Conservation (phyloP, 129 eudicot species). For the Flaveria linearis region DNA sequence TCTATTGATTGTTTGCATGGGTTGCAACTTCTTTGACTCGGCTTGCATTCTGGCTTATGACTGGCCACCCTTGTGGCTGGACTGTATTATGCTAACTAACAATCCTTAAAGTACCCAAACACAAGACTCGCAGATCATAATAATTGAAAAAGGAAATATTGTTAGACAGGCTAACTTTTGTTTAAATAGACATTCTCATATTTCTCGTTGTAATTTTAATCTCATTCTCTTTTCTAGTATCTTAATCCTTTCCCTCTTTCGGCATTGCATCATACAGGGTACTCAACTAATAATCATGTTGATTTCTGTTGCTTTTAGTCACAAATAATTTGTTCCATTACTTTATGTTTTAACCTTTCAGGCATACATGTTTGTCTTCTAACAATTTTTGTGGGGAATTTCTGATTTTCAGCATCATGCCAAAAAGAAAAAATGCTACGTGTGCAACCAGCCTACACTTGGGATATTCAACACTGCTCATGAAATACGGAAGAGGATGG, state of each 20-base stretch:
- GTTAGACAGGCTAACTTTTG: background rate
- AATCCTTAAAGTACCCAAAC: background rate
- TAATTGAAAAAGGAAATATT: background rate
- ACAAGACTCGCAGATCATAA: background rate
- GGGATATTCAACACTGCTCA: conserved; percentile 90
- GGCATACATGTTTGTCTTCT: background rate
- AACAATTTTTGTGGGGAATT: conserved; percentile 16
- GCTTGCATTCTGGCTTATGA: background rate
- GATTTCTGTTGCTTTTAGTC: background rate
- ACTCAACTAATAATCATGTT: background rate
- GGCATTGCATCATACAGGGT: background rate
- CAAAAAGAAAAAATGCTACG: conserved; percentile 81
- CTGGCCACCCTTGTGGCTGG: background rate
- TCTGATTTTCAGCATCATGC: conserved; percentile 67
- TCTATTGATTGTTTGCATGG: background rate
- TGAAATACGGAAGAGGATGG: conserved; percentile 72
- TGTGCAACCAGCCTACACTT: conserved; percentile 84
- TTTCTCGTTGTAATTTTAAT: background rate
- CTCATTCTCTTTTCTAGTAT: background rate
- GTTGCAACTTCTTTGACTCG: background rate
- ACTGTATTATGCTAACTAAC: background rate
- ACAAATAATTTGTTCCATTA: background rate
- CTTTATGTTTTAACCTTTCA: background rate
- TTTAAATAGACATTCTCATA: conserved; percentile 7
- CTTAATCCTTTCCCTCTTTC: background rate